Evolutionary conservation across 176 grass and related monocot genomes (phyloP), one percentile per base, ranked within the genome.

Genomic region (Juncus inflexus): DNA sequence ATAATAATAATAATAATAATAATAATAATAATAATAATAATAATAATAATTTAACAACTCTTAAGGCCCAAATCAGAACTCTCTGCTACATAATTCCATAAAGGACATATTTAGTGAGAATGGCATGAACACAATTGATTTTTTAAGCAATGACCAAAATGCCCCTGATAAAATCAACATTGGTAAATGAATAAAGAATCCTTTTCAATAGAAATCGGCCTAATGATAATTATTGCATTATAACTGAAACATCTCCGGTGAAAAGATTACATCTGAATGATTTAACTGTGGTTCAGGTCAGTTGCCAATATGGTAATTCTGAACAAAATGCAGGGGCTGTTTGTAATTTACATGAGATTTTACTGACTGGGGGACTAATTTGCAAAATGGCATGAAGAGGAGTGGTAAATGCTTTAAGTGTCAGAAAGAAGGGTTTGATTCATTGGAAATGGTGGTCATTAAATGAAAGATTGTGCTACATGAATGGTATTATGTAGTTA

Each of bases 161-260:
- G 52, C 50, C 12, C 67, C 67, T 43, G 42, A 70, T 8, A 16
- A 19, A 7, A 54, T 14, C 3, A 51, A 2, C 37, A 64, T 35
- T 58, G 42, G n/a, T 40, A 19, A 58, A 43, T 40, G 15, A 70
- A 4, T 11, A 70, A 42, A 58, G 37, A 70, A 37, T 55, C 39
- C 37, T 68, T 37, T 54, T 51, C 65, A 4, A n/a, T 45, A 6
- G 54, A 68, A 68, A 40, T 45, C 12, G 50, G 11, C 50, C 12
- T 55, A 68, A 36, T 15, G 19, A 28, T 28, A 28, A 28, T 28
- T 28, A 28, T 28, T 38, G 35, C 40, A 3, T 55, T 0, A 37
- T 28, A 28, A 28, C 50, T 68, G 65, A 68, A 45, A 70, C 56
- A 6, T 70, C 67, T 41, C 67, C 67, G 57, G 55, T 58, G 67